phyloP scores from a whole-genome alignment of 345 rosid species.

The Melaleuca alternifolia region DNA sequence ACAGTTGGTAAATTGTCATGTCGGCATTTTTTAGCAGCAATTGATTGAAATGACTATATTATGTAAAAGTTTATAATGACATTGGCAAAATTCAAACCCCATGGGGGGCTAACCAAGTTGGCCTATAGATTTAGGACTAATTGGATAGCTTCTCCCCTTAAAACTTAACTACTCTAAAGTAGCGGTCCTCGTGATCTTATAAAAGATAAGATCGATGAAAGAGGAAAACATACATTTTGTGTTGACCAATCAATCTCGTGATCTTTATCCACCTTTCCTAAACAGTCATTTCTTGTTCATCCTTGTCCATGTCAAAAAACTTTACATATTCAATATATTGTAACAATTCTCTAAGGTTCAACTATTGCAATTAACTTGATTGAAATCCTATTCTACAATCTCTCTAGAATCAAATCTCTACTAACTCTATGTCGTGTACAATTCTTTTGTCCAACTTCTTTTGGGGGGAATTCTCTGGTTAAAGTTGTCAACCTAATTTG shows the following conservation, averaged over 20 bases:
- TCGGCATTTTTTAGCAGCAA: neutral
- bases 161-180: neutral
- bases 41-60: fast-evolving
- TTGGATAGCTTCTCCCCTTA: neutral
- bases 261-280: neutral
- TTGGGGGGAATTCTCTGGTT: neutral
- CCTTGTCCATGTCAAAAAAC: neutral
- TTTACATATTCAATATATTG: neutral
- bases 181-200: neutral
- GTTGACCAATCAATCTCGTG: neutral
- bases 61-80: neutral
- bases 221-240: neutral
- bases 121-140: neutral
- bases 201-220: neutral
- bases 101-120: too few relatives aligned
- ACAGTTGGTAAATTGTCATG: neutral
- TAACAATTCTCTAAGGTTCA: neutral
- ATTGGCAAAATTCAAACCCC: neutral
- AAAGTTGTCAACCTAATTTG: neutral
- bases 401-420: neutral
- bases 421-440: neutral
- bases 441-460: neutral
- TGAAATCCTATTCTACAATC: neutral
- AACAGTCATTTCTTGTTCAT: neutral
- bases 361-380: neutral